Base-by-base conservation (phyloP, 495 filamentous ascomycete species). In the Trichoderma reesei region DNA sequence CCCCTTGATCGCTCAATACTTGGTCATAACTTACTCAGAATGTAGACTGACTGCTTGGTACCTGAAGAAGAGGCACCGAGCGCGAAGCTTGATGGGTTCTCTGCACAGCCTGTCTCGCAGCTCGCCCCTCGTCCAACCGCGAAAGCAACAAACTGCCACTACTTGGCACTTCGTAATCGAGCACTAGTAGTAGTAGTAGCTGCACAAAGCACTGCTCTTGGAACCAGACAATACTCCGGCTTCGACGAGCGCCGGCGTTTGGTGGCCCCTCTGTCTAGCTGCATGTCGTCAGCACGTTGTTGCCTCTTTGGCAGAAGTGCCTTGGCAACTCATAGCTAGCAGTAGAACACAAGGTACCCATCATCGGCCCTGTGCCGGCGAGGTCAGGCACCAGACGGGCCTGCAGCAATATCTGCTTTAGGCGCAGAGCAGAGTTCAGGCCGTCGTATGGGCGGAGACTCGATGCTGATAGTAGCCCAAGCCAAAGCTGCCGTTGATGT, bases 211-310 rank as follows among this genome's bases (percentile, higher is more conserved):
- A 39, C 26, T 6, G 38, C 38, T 7, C 44, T 48, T 18, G 44
- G 44, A 48, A 14, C n/a, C 20, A 5, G 6, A 39, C 6, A 18
- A 6, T 48, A 48, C 34, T 56, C 8, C 18, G 31, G 31, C 18
- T 3, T 14, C 18, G 51, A 13, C 31, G 11, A 56, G 51, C 13
- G 51, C 26, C 11, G 51, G 51, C 51, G 51, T 13, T 33, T 20
- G 42, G 0, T 2, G 51, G 10, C 16, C 51, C 9, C 18, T 36
- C 26, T 26, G 26, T 26, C 26, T 56, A 56, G 51, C 51, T 56
- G 51, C 51, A 56, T 56, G 11, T n/a, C 18, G 51, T 56, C 51
- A 56, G 51, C 51, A 56, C 26, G 14, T 56, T 33, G 34, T 56
- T 56, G 31, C 20, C 18, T 56, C 9, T 34, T 31, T 31, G 3